phyloP scores from a whole-genome alignment of 495 filamentous ascomycete genomes.

The Ascobolus immersus region DNA sequence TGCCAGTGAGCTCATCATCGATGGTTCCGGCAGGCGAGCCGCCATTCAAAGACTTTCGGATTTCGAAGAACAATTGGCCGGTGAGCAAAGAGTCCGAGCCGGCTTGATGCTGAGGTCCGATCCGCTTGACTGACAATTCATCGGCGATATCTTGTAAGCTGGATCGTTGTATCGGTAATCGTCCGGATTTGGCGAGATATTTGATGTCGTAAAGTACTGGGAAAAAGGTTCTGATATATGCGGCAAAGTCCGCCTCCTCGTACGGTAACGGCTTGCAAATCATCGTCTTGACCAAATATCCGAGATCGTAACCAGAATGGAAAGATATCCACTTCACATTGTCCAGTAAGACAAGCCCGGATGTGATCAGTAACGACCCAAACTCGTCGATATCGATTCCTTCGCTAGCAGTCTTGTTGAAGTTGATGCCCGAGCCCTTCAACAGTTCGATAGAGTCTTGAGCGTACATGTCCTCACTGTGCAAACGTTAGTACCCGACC shows the following conservation, averaged over 20 bases:
- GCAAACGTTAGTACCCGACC: neutral
- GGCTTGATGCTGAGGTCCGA: constrained; percentile 68
- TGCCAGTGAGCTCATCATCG: constrained; percentile 48
- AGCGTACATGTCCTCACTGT: constrained; percentile 77
- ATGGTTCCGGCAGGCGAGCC: constrained; percentile 62
- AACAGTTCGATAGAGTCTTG: constrained; percentile 76
- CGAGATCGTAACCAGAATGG: constrained; percentile 97
- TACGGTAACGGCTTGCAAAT: constrained; percentile 52
- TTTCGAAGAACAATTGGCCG: constrained; percentile 75
- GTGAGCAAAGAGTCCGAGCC: constrained; percentile 81
- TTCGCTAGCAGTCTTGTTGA: constrained; percentile 48
- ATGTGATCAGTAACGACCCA: constrained; percentile 66
- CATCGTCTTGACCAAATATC: constrained; percentile 84
- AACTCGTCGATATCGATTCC: constrained; percentile 85
- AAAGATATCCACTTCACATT: constrained; percentile 90
- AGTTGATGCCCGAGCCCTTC: constrained; percentile 67
- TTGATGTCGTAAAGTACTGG: constrained; percentile 87
- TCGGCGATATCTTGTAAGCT: constrained; percentile 88
- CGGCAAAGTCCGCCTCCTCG: constrained; percentile 66
- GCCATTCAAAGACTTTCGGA: constrained; percentile 64
- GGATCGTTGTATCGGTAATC: too few species aligned
- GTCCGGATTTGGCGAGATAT: constrained; percentile 69
- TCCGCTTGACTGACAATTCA: constrained; percentile 61
- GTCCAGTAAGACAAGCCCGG: constrained; percentile 67
- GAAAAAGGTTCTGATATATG: constrained; percentile 68